Base-by-base conservation (phyloP, 768 basidiomycete genomes). In the Boletus eberwhitei region DNA sequence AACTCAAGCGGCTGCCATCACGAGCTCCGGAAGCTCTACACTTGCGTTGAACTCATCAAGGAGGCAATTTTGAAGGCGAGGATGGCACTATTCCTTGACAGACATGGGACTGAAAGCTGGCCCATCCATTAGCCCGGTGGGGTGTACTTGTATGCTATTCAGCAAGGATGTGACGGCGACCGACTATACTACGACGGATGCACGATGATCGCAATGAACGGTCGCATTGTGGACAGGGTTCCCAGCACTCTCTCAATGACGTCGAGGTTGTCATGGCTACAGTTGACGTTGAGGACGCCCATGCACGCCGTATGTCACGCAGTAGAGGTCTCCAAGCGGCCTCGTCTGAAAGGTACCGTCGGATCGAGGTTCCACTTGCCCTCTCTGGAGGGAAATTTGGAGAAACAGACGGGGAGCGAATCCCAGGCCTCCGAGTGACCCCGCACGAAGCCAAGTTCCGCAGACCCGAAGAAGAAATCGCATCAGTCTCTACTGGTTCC, bases 1-100 rank as follows among this genome's bases (percentile, higher is more conserved):
- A 99, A 99, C 73, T 98, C 97, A 1, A 95, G 92, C 59, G 97
- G 94, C 5, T 95, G 93, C 70, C 97, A 99, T 67, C 97, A 99
- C 65, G 97, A 98, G 68, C 84, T 99, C 24, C 86, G 97, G n/a
- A 99, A 99, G 71, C 80, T 99, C 24, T 84, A 93, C 65, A 85
- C 83, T 8, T 85, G 97, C 7, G 83, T 98, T 2, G 94, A 99
- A 57, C 77, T 99, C 12, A 98, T 99, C 74, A 94, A 91, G 65
- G 97, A 98, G 67, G 97, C 97, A 1, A 99, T 96, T 1, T 75
- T 87, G 55, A 99, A 98, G 83, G 95, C 89, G 59, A 53, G 57
- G 12, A 5, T 29, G 4, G 26, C 48, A 7, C 9, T 32, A 1
- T 24, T 21, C 29, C 14, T 52, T 14, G 24, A 13, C 32, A n/a